A percentile compares a stretch with the other conserved stretches of the same genome.
Conservation (phyloP, 2,329 filamentous ascomycete genomes). For the Ceratocystis papillata region DNA sequence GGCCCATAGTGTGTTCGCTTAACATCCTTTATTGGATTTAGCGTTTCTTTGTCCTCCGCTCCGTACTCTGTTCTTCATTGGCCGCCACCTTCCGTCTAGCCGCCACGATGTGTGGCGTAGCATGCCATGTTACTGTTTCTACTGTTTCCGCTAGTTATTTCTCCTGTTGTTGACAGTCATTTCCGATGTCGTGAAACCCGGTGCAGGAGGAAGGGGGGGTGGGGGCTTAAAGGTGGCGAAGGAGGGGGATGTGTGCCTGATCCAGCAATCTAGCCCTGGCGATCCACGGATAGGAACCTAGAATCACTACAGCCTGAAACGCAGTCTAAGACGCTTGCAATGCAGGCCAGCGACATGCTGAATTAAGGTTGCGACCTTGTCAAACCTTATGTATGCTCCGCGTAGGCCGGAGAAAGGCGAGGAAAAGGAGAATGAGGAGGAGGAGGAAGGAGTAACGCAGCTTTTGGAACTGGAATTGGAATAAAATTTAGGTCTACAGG, state of each 20-base stretch:
- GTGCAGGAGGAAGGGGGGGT: neutral
- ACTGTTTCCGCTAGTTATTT: no score
- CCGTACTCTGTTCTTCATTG: no score
- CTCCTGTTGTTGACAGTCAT: neutral
- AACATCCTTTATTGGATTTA: no score
- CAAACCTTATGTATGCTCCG: neutral
- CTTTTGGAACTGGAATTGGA: no score
- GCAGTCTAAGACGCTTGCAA: neutral
- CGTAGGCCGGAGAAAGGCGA: no score
- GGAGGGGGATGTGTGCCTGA: neutral
- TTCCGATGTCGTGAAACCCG: neutral
- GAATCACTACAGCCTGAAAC: slow-evolving; percentile 7
- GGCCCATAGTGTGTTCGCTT: no score
- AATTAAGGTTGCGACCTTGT: slow-evolving; percentile 8
- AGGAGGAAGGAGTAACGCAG: neutral
- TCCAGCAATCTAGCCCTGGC: neutral
- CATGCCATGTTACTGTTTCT: no score
- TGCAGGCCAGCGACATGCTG: neutral
- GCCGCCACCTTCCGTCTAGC: no score
- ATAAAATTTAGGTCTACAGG: no score
- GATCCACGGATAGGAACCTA: neutral
- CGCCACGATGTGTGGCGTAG: no score
- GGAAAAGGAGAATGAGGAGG: no score
- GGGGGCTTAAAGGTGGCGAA: neutral
- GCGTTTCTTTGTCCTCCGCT: no score